A percentile compares a stretch with the other conserved stretches of the same genome.
These are phyloP conservation scores for Flammula alnicola DNA, from an alignment of 1,284 basidiomycete species.

Conservation along the genomic window DNA sequence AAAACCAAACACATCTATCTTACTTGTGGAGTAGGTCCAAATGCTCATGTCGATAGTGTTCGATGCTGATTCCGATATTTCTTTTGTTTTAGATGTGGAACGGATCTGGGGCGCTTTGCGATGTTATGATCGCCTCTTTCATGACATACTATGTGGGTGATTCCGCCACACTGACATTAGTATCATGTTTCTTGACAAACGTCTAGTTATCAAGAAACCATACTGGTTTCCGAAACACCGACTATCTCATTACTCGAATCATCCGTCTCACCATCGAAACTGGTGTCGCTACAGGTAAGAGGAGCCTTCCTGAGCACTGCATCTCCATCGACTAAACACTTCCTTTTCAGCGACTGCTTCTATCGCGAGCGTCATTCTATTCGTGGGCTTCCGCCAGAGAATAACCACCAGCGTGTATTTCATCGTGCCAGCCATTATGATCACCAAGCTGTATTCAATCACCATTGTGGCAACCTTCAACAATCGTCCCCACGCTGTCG, in stretches of 20 bases:
- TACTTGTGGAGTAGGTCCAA: constrained; percentile 23
- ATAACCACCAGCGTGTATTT: constrained; percentile 29
- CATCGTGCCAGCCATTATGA: constrained; percentile 29
- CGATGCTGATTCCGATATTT: background rate
- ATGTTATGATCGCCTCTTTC: constrained; percentile 26
- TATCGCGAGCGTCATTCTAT: constrained; percentile 27
- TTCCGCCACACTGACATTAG: background rate
- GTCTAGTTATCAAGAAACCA: constrained; percentile 26
- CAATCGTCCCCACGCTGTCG: constrained; percentile 26
- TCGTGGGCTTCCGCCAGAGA: constrained; percentile 28
- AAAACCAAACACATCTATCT: constrained; percentile 26
- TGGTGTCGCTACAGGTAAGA: constrained; percentile 26
- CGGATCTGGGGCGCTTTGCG: constrained; percentile 27
- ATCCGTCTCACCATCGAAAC: constrained; percentile 30
- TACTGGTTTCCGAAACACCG: constrained; percentile 27
- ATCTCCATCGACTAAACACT: background rate
- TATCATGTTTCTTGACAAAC: background rate
- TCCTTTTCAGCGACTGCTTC: constrained; percentile 24
- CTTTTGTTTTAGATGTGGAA: constrained; percentile 27
- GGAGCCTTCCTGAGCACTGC: background rate
- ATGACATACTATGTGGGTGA: constrained; percentile 29
- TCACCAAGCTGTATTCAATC: constrained; percentile 30
- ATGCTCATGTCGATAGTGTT: background rate
- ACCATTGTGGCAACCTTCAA: constrained; percentile 33
- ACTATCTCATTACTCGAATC: constrained; percentile 27